Evolutionary conservation across 176 grass and related monocot species (phyloP).

Genomic region (barley (Hordeum vulgare)): DNA sequence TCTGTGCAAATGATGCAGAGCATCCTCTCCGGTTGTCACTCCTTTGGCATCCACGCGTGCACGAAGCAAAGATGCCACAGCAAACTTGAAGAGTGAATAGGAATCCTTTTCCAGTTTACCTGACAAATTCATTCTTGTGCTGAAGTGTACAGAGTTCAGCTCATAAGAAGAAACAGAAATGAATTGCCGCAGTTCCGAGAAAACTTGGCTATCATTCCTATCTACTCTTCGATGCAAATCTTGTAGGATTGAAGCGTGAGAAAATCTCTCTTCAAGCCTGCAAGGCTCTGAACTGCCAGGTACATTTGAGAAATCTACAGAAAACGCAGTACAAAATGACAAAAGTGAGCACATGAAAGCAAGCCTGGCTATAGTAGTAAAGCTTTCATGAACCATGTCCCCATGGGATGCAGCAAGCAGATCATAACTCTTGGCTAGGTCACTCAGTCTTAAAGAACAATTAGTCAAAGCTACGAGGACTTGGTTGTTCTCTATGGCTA

Average conservation of each 20-base stretch:
- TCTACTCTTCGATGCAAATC: slow-evolving; percentile 60
- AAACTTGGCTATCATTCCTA: slow-evolving; percentile 27
- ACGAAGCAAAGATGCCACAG: slow-evolving; percentile 39
- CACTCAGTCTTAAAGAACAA: slow-evolving; percentile 48
- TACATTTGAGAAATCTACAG: slow-evolving; percentile 41
- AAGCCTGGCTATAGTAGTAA: slow-evolving; percentile 41
- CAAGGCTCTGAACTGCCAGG: slow-evolving; percentile 5
- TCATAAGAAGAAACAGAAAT: slow-evolving; percentile 30
- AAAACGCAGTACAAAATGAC: slow-evolving; percentile 64
- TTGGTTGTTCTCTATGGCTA: slow-evolving; percentile 22
- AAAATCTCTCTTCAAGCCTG: slow-evolving; percentile 32
- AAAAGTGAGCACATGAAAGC: slow-evolving; percentile 72
- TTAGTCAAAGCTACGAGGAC: slow-evolving; percentile 40
- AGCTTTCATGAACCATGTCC: slow-evolving; percentile 58
- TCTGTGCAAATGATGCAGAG: slow-evolving; percentile 25
- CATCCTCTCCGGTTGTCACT: slow-evolving; percentile 14
- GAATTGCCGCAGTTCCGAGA: slow-evolving; percentile 38
- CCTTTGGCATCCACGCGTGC: slow-evolving; percentile 28
- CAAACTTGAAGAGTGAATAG: slow-evolving; percentile 48
- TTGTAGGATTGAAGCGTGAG: slow-evolving; percentile 35
- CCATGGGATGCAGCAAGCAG: slow-evolving; percentile 66
- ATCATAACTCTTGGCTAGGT: slow-evolving; percentile 74
- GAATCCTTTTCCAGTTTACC: slow-evolving; percentile 30
- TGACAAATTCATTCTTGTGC: slow-evolving; percentile 26
- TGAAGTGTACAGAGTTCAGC: slow-evolving; percentile 18